Evolutionary conservation across 306 rosid genomes (phyloP).

Genomic region (Echinosophora koreensis): DNA sequence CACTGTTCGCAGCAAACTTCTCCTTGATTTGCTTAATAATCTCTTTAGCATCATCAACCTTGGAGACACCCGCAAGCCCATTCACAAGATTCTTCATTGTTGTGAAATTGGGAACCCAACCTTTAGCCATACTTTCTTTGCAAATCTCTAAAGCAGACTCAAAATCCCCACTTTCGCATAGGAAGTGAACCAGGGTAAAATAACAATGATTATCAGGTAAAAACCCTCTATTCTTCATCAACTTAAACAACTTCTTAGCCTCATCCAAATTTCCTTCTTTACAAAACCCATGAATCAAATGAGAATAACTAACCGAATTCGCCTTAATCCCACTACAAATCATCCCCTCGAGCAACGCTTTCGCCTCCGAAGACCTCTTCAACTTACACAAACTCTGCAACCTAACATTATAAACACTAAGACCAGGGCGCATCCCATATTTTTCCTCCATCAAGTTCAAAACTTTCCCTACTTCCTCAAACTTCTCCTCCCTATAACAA

Average conservation of each 20-base stretch:
- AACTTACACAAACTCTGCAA: constrained; percentile 77
- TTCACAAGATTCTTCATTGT: constrained; percentile 75
- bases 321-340: constrained; percentile 63
- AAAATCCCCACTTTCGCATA: constrained; percentile 62
- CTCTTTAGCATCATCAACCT: constrained; percentile 68
- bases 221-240: constrained; percentile 63
- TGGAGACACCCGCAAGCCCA: constrained; percentile 68
- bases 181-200: constrained; percentile 60
- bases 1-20: constrained; percentile 59
- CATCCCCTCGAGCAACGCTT: constrained; percentile 76
- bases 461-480: constrained; percentile 78
- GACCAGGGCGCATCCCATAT: constrained; percentile 47
- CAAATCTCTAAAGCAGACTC: constrained; percentile 60
- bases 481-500: constrained; percentile 69
- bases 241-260: constrained; percentile 64
- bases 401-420: constrained; percentile 73
- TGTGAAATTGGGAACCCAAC: constrained; percentile 74
- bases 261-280: constrained; percentile 73
- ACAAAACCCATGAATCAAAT: constrained; percentile 81
- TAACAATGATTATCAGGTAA: constrained; percentile 61
- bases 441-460: constrained; percentile 67
- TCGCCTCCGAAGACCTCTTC: constrained; percentile 73
- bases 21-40: constrained; percentile 70
- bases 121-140: constrained; percentile 69
- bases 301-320: constrained; percentile 57